Percentiles rank a stretch among this genome's conserved stretches.
Evolutionary conservation across 2,329 filamentous ascomycete species (phyloP).

Genomic region (Paracoccidioides brasiliensis): DNA sequence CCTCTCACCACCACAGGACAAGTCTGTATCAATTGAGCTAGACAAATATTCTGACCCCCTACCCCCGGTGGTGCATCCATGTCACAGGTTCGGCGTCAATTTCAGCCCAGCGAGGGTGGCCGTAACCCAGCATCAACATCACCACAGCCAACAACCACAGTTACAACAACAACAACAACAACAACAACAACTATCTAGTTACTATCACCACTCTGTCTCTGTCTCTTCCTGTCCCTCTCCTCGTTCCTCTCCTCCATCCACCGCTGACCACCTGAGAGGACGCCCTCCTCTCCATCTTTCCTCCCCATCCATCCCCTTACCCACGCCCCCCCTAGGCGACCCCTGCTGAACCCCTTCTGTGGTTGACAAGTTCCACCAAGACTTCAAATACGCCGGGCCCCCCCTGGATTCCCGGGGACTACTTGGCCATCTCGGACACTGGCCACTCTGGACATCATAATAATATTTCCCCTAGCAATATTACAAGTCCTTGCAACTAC

Average conservation of each 20-base stretch:
- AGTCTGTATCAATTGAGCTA: too few species aligned
- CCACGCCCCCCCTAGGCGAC: slow-evolving; percentile 7
- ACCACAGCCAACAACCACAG: background rate
- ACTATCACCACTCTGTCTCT: slow-evolving; percentile 1
- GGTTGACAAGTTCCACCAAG: too few species aligned
- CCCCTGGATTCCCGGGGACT: slow-evolving; percentile 22
- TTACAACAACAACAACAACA: slow-evolving; percentile 13
- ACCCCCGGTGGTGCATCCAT: background rate
- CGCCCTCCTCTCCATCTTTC: too few species aligned
- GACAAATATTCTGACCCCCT: background rate
- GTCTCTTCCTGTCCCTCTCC: background rate
- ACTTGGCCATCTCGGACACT: slow-evolving; percentile 19
- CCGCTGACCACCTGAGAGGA: slow-evolving; percentile 4
- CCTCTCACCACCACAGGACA: too few species aligned
- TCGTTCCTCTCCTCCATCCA: background rate
- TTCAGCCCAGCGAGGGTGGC: background rate
- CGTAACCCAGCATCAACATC: background rate
- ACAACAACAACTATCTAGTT: slow-evolving; percentile 6
- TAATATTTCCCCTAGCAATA: background rate
- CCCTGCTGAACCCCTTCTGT: background rate
- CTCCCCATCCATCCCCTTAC: slow-evolving; percentile 3
- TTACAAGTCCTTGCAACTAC: background rate
- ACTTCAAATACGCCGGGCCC: background rate
- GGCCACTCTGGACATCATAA: slow-evolving; percentile 3
- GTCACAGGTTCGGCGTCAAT: too few species aligned